A percentile compares a stretch with the other conserved stretches of the same genome.
Evolutionary conservation across 1,139 yeast species (phyloP).

Genomic region (Spencermartinsiella ligniputridi): DNA sequence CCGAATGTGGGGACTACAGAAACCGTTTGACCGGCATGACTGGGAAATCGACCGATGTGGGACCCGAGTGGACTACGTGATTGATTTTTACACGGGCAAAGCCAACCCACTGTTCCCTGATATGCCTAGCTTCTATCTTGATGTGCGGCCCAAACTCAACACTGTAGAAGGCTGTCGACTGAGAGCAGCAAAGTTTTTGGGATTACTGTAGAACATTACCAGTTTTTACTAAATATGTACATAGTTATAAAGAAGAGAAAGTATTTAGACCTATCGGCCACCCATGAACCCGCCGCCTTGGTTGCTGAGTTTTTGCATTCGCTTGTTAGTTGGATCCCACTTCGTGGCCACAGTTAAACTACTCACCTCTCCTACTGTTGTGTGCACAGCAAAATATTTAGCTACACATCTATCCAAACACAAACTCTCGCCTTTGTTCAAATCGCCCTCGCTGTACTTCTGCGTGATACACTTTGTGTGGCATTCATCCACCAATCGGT

Average conservation of each 20-base stretch:
- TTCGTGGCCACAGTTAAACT: neutral
- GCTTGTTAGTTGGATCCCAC: constrained; percentile 16
- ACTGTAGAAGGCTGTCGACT: constrained; percentile 72
- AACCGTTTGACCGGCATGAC: constrained; percentile 95
- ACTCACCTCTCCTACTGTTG: constrained; percentile 79
- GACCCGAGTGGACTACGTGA: constrained; percentile 75
- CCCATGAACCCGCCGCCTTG: constrained; percentile 28
- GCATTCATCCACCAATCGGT: constrained; percentile 77
- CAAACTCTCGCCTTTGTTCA: constrained; percentile 78
- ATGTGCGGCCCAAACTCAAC: constrained; percentile 88
- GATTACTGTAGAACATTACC: too few species aligned
- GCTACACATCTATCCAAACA: constrained; percentile 98
- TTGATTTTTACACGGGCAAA: constrained; percentile 79
- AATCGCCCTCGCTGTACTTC: constrained; percentile 70
- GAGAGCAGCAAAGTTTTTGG: constrained; percentile 58
- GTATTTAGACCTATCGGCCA: constrained; percentile 1
- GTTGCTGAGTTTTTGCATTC: constrained; percentile 33
- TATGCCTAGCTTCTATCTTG: constrained; percentile 67
- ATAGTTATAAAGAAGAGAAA: neutral
- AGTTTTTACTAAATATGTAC: constrained; percentile 3
- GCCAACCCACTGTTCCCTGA: constrained; percentile 43
- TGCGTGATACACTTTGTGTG: constrained; percentile 76
- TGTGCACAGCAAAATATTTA: constrained; percentile 93
- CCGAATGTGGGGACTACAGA: constrained; percentile 52
- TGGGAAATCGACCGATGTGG: constrained; percentile 94